phyloP scores from a whole-genome alignment of 805 yeast genomes.

The Candida lessepsii region DNA sequence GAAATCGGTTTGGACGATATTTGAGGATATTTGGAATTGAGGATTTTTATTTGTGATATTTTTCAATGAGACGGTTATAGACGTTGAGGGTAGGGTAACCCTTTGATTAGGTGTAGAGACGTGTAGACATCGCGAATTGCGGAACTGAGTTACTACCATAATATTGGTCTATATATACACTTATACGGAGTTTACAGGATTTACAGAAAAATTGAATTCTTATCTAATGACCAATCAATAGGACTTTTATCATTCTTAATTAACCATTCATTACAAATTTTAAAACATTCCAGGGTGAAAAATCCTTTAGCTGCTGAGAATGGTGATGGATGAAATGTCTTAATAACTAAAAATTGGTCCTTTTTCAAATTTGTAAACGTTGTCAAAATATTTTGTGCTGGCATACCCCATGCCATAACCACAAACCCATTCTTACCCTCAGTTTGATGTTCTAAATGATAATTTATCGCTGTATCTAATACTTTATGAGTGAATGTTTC shows the following conservation, averaged over 20 bases:
- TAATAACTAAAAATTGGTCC: conserved; percentile 50
- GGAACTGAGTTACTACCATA: too few relatives aligned
- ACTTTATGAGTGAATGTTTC: conserved; percentile 80
- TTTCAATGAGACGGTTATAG: conserved; percentile 7
- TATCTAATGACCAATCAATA: conserved; percentile 61
- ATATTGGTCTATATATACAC: too few relatives aligned
- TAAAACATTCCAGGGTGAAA: conserved; percentile 74
- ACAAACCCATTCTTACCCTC: conserved; percentile 50
- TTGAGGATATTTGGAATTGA: conserved; percentile 7
- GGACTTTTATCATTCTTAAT: conserved; percentile 36
- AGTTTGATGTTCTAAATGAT: conserved; percentile 32
- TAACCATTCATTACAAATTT: conserved; percentile 77
- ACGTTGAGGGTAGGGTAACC: conserved; percentile 8
- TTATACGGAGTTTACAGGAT: background rate
- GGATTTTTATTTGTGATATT: conserved; percentile 8
- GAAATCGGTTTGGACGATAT: conserved; percentile 5
- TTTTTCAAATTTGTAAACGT: conserved; percentile 25
- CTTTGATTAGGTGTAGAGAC: too few relatives aligned
- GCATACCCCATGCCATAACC: conserved; percentile 79
- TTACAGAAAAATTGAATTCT: conserved; percentile 24
- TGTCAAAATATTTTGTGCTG: conserved; percentile 64
- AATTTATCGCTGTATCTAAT: conserved; percentile 50
- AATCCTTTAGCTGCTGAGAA: conserved; percentile 84
- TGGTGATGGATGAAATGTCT: conserved; percentile 93
- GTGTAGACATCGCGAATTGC: too few relatives aligned